Percentiles rank a stretch among this genome's conserved stretches.
Evolutionary conservation across 768 basidiomycete species (phyloP).

Genomic region (Leucocoprinus leucothites): DNA sequence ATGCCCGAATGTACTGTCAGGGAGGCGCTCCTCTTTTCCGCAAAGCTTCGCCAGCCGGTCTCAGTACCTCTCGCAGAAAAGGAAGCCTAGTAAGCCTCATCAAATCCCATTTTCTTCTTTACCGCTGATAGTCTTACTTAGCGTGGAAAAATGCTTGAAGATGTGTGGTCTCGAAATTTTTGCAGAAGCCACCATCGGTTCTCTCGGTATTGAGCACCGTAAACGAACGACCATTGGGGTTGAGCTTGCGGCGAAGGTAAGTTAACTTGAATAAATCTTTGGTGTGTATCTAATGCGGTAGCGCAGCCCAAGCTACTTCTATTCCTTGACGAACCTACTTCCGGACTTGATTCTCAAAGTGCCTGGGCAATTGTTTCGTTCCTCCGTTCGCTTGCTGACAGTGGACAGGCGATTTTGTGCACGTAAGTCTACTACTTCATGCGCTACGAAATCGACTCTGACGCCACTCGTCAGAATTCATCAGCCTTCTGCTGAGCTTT

Average conservation of each 20-base stretch:
- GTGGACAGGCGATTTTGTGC: conserved; percentile 88
- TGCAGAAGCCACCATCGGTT: conserved; percentile 62
- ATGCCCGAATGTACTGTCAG: conserved; percentile 75
- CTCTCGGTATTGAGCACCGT: conserved; percentile 66
- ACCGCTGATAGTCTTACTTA: conserved; percentile 14
- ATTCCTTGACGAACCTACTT: conserved; percentile 90
- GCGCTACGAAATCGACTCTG: background rate
- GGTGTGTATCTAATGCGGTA: conserved; percentile 1
- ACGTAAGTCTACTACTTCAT: conserved; percentile 42
- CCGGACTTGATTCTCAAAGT: conserved; percentile 83
- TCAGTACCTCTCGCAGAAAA: conserved; percentile 69
- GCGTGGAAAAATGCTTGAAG: conserved; percentile 47
- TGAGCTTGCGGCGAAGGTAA: conserved; percentile 81
- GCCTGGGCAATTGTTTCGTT: conserved; percentile 83
- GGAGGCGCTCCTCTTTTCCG: conserved; percentile 81
- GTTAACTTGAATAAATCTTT: background rate
- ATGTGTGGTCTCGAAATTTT: conserved; percentile 64
- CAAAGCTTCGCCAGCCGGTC: conserved; percentile 73
- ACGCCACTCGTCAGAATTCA: conserved; percentile 33
- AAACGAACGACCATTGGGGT: conserved; percentile 89
- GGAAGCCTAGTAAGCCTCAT: conserved; percentile 63
- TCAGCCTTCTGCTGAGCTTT: conserved; percentile 20
- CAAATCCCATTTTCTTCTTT: background rate
- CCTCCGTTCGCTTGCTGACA: conserved; percentile 71
- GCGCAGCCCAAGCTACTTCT: conserved; percentile 70